A percentile compares a stretch with the other conserved stretches of the same genome.
Conservation (phyloP, 108 stramenopile genomes). For the Asterionellopsis glacialis region DNA sequence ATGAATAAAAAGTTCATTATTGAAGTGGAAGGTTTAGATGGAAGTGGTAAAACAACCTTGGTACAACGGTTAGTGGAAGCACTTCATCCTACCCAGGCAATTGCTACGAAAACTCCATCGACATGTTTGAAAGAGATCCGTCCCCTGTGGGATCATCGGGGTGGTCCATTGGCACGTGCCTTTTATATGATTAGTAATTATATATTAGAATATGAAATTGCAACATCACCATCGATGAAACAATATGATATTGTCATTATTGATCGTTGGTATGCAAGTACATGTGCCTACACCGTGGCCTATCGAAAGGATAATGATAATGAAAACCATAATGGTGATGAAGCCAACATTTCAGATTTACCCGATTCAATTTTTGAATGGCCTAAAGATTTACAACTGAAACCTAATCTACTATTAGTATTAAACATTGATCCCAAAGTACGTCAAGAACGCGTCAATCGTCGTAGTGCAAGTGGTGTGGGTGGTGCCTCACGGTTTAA, state of each 20-base stretch:
- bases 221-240: conserved; percentile 11
- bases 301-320: conserved; percentile 22
- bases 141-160: conserved; percentile 30
- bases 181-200: conserved; percentile 41
- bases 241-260: conserved; percentile 24
- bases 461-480: conserved; percentile 10
- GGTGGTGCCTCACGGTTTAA: conserved; percentile 11
- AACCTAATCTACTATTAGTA: conserved; percentile 16
- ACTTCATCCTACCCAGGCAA: too few relatives aligned
- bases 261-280: too few relatives aligned
- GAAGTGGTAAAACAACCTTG: too few relatives aligned
- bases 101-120: too few relatives aligned
- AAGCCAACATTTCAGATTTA: not conserved
- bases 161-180: conserved; percentile 30
- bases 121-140: conserved; percentile 22
- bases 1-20: too few relatives aligned
- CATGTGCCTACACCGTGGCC: too few relatives aligned
- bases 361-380: conserved; percentile 19
- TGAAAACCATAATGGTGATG: not conserved
- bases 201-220: conserved; percentile 36
- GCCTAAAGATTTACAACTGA: conserved; percentile 21
- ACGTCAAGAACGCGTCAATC: conserved; percentile 18
- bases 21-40: too few relatives aligned
- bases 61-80: too few relatives aligned
- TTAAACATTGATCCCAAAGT: conserved; percentile 18